Evolutionary conservation across 1,284 basidiomycete genomes (phyloP).

Genomic region (Blastosporella zonata): DNA sequence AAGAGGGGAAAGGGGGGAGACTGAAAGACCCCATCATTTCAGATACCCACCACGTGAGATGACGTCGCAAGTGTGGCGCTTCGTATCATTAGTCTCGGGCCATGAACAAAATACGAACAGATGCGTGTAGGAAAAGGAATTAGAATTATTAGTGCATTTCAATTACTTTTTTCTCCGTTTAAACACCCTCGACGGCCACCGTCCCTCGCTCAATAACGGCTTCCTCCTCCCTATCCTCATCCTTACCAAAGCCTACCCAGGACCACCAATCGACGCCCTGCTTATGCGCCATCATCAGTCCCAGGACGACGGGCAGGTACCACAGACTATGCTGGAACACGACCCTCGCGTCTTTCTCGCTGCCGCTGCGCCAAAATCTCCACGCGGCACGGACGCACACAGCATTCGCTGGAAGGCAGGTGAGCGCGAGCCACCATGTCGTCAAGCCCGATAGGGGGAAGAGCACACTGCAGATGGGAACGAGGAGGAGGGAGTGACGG

Average conservation of each 20-base stretch:
- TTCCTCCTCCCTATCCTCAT: conserved; percentile 21
- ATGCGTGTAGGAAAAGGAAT: no score
- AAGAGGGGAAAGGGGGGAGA: no score
- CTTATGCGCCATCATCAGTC: conserved; percentile 94
- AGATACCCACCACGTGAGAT: no score
- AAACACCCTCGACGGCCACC: neutral
- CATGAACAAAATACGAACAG: no score
- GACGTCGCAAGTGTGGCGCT: no score
- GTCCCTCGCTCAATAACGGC: neutral
- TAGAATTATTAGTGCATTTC: no score
- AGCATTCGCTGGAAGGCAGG: conserved; percentile 75
- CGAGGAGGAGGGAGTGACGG: conserved; percentile 77
- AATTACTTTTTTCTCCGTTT: no score
- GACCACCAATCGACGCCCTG: conserved; percentile 73
- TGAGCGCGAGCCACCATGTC: conserved; percentile 83
- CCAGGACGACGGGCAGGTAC: conserved; percentile 89
- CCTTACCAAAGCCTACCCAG: conserved; percentile 42
- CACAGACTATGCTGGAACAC: conserved; percentile 86
- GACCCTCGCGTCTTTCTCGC: conserved; percentile 79
- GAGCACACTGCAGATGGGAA: conserved; percentile 80
- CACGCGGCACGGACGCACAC: conserved; percentile 71
- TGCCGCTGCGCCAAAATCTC: conserved; percentile 70
- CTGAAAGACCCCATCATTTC: no score
- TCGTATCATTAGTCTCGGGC: no score
- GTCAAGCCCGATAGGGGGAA: conserved; percentile 87